Evolutionary conservation across 2,329 filamentous ascomycete species (phyloP).

Genomic region (Coniochaeta sp.): DNA sequence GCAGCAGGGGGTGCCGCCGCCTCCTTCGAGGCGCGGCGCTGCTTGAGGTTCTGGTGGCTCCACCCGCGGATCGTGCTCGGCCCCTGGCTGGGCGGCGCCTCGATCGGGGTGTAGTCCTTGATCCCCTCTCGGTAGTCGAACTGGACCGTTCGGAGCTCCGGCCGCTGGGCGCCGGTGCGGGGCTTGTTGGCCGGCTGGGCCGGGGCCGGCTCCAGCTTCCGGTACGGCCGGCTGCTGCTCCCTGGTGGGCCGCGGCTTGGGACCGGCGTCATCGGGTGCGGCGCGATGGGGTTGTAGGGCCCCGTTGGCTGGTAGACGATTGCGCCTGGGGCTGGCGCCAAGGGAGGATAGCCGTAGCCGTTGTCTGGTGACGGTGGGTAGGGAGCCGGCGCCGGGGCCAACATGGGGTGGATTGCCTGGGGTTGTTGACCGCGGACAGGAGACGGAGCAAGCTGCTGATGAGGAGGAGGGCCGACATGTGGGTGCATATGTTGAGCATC

Average conservation of each 20-base stretch:
- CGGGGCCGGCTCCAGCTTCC: slow-evolving; percentile 52
- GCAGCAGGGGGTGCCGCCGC: background rate
- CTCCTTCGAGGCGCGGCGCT: slow-evolving; percentile 9
- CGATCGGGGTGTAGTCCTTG: slow-evolving; percentile 48
- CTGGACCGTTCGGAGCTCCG: slow-evolving; percentile 49
- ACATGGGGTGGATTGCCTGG: slow-evolving; percentile 5
- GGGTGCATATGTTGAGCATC: slow-evolving; percentile 18
- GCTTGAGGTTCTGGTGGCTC: slow-evolving; percentile 37
- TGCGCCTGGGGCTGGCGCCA: background rate
- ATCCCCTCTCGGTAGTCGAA: slow-evolving; percentile 48
- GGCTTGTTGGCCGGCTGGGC: slow-evolving; percentile 32
- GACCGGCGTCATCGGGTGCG: slow-evolving; percentile 2
- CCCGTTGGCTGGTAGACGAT: background rate
- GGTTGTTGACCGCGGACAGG: slow-evolving; percentile 5
- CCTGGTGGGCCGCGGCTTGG: slow-evolving; percentile 4
- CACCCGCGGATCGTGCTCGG: slow-evolving; percentile 51
- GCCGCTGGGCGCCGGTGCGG: background rate
- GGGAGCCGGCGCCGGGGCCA: slow-evolving; percentile 6
- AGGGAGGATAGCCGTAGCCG: background rate
- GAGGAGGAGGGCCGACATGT: background rate
- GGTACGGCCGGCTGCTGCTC: slow-evolving; percentile 30
- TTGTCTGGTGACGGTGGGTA: slow-evolving; percentile 7
- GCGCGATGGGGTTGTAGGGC: slow-evolving; percentile 7
- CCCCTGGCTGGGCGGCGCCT: slow-evolving; percentile 46
- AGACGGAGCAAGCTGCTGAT: slow-evolving; percentile 5